Base-by-base conservation (phyloP, 306 rosid genomes). In the Glycine soja region DNA sequence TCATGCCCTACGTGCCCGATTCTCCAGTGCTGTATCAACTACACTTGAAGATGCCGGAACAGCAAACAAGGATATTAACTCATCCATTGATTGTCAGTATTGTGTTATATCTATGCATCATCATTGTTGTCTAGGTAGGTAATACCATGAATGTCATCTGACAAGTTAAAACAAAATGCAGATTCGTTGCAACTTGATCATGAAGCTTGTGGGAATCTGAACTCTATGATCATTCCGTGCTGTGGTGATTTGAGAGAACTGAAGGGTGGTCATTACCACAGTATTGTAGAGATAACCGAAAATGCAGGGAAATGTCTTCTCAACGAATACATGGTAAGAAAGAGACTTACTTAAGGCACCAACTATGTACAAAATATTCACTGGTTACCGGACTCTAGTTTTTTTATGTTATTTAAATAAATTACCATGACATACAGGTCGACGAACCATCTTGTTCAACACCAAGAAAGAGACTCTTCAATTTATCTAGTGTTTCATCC, bases 361-460 rank as follows among this genome's bases (percentile, higher is more conserved):
- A 10, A 7, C 43, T 69, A 3, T 62, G 51, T 48, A 48, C 45
- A 47, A 19, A 66, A 15, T 46, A 30, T 40, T 56, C 19, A 30
- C 46, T 73, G 74, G 15, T 32, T 30, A 18, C 58, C 10, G 15
- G 50, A 67, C 66, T 53, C 8, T 13, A 81, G 69, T 77, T 78
- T 24, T 62, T 5, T 19, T 1, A 19, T 80, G 77, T 65, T 77
- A 36, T 63, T 71, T 53, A 42, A 72, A 77, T 53, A 42, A 72
- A 77, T 77, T 63, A 57, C 72, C 16, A 8, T 52, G 53, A 71
- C 73, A 24, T 24, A 36, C 84, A 96, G 99, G 97, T 96, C 61
- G 98, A 96, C 30, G 98, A 93, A 88, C 97, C 98, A 76, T 96
- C 99, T 56, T 96, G 99, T 89, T 96, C 99, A 72, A 96, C 97